phyloP scores from a whole-genome alignment of 192 early-diverging fungal genomes.

The Coemansia sp. region DNA sequence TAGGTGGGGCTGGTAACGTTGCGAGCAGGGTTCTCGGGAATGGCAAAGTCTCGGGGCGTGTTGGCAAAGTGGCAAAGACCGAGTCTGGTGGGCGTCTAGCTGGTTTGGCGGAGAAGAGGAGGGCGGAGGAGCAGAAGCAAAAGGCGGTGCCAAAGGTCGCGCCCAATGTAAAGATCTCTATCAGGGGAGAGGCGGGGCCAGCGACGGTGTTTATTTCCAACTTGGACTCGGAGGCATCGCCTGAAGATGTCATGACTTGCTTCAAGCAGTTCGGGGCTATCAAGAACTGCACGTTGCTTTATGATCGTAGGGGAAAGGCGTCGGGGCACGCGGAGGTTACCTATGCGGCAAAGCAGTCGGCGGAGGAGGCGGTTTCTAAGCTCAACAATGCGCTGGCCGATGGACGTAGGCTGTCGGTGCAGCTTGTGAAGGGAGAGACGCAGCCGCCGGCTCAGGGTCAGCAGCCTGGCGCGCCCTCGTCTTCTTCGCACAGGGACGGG shows the following conservation, averaged over 20 bases:
- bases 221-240: constrained; percentile 48
- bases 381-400: constrained; percentile 52
- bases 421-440: constrained; percentile 10
- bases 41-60: background rate
- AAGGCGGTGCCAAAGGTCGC: constrained; percentile 2
- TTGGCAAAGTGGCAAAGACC: constrained; percentile 14
- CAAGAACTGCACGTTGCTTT: constrained; percentile 48
- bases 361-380: constrained; percentile 41
- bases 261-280: constrained; percentile 54
- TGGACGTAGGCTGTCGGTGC: constrained; percentile 39
- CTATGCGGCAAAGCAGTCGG: constrained; percentile 35
- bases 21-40: background rate
- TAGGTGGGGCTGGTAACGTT: constrained; percentile 12
- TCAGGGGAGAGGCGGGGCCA: constrained; percentile 46
- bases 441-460: background rate
- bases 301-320: constrained; percentile 39
- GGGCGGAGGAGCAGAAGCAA: background rate
- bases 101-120: constrained; percentile 17
- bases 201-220: constrained; percentile 49
- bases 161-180: constrained; percentile 24
- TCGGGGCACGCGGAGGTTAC: constrained; percentile 52
- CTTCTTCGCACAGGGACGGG: background rate
- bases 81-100: constrained; percentile 20
- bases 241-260: constrained; percentile 53
- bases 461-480: background rate